A percentile compares a stretch with the other conserved stretches of the same genome.
These are phyloP conservation scores for Irpex sp. DNA, from an alignment of 1,284 basidiomycete genomes.

Conservation along the genomic window DNA sequence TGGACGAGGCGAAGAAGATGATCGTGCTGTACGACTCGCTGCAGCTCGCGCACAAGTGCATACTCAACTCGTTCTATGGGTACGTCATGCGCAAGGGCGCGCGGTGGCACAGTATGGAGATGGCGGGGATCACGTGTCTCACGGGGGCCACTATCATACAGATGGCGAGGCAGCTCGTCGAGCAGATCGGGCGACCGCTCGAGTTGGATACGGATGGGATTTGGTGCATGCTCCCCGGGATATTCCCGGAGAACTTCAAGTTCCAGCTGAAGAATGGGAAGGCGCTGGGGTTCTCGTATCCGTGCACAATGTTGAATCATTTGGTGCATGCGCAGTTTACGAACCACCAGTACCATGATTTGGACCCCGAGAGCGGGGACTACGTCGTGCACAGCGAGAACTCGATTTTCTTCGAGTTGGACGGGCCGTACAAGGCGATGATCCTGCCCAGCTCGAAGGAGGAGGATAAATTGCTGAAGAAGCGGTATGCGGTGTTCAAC, in stretches of 20 bases:
- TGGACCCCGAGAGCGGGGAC: constrained; percentile 78
- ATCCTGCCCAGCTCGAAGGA: constrained; percentile 99
- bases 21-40: constrained; percentile 99
- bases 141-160: constrained; percentile 99
- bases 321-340: constrained; percentile 95
- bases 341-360: constrained; percentile 96
- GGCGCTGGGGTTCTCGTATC: constrained; percentile 90
- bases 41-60: constrained; percentile 99
- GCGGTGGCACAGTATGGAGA: constrained; percentile 99
- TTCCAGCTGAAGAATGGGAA: constrained; percentile 91
- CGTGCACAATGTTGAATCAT: constrained; percentile 99
- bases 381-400: constrained; percentile 93
- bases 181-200: constrained; percentile 94
- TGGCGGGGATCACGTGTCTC: constrained; percentile 99
- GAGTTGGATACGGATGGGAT: constrained; percentile 99
- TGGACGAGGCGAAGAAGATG: constrained; percentile 99
- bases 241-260: constrained; percentile 97
- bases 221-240: constrained; percentile 99
- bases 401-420: constrained; percentile 99
- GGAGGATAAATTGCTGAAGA: constrained; percentile 98
- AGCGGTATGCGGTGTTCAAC: constrained; percentile 99
- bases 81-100: constrained; percentile 99
- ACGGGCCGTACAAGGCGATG: constrained; percentile 99
- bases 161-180: constrained; percentile 97
- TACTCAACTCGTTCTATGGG: constrained; percentile 99